Percentiles rank a stretch among this genome's conserved stretches.
Conservation (phyloP, 2,329 filamentous ascomycete species). For the Talaromyces sp. region DNA sequence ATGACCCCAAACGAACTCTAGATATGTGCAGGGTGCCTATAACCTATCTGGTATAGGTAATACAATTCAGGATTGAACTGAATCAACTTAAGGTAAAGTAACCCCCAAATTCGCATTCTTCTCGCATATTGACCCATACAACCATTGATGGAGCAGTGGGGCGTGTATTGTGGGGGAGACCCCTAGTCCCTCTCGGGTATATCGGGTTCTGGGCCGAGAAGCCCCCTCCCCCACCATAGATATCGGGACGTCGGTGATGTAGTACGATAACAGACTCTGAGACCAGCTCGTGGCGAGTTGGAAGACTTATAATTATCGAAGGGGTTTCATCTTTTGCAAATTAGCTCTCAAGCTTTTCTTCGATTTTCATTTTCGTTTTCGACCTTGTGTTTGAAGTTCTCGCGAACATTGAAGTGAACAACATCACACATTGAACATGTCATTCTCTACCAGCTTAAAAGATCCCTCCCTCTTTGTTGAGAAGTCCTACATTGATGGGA, state of each 20-base stretch:
- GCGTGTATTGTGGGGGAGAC: too few species aligned
- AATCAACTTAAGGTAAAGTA: constrained; percentile 48
- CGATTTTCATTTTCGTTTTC: neutral
- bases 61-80: too few species aligned
- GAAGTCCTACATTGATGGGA: constrained; percentile 79
- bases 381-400: neutral
- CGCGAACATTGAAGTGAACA: neutral
- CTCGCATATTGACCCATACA: too few species aligned
- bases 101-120: neutral
- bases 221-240: neutral
- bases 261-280: neutral
- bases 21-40: too few species aligned
- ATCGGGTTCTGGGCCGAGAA: constrained; percentile 1
- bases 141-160: too few species aligned
- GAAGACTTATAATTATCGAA: too few species aligned
- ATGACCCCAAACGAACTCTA: too few species aligned
- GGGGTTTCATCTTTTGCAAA: too few species aligned
- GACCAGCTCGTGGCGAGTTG: too few species aligned
- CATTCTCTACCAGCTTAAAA: constrained; percentile 51
- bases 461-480: constrained; percentile 79
- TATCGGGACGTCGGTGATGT: neutral
- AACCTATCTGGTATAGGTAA: too few species aligned
- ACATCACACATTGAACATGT: neutral
- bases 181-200: constrained; percentile 5
- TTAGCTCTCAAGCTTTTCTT: too few species aligned